Base-by-base conservation (phyloP, 2,329 filamentous ascomycete genomes). In the Fonsecaea multimorphosa region DNA sequence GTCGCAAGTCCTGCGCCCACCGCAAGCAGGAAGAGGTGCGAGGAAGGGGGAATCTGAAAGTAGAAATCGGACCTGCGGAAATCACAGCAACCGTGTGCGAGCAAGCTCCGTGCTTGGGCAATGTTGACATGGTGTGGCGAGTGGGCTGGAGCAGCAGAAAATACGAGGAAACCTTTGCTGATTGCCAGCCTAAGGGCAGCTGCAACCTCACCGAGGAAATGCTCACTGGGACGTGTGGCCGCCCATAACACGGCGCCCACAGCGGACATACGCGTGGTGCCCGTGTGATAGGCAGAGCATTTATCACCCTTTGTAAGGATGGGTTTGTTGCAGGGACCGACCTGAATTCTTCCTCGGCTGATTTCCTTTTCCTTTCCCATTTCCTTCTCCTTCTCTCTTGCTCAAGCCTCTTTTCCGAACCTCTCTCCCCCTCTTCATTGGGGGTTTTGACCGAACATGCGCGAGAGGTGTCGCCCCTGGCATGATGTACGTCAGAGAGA, bases 241-340 rank as follows among this genome's bases (percentile, higher is more conserved):
- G 52, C 14, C 16, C 29, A 36, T 58, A 14, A 24, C 58, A 60
- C 58, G 38, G 46, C 46, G 58, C 40, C 46, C 24, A 60, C 44
- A 38, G n/a, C 58, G 46, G 58, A 46, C 31, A 53, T 22, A 53
- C 29, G 46, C 58, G 58, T 51, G 19, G 40, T 22, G 40, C 29
- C 58, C 58, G 58, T 51, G 19, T 53, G 58, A 52, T 53, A 53
- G 58, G 40, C 46, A 36, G 44, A 12, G 44, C 9, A 22, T 19
- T 49, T 49, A 22, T 27, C 44, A 24, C 19, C 44, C 44, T 24
- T 27, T 22, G 19, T 16, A 11, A 49, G 44, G 22, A 49, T 49
- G 22, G 44, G 22, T 31, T 51, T 22, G 56, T 38, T 38, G 46
- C 27, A 60, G 27, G 27, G 1, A 24, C 19, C 44, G 11, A 49